A percentile compares a stretch with the other conserved stretches of the same genome.
Evolutionary conservation across 345 rosid species (phyloP).

Genomic region (Gynandropsis gynandra): DNA sequence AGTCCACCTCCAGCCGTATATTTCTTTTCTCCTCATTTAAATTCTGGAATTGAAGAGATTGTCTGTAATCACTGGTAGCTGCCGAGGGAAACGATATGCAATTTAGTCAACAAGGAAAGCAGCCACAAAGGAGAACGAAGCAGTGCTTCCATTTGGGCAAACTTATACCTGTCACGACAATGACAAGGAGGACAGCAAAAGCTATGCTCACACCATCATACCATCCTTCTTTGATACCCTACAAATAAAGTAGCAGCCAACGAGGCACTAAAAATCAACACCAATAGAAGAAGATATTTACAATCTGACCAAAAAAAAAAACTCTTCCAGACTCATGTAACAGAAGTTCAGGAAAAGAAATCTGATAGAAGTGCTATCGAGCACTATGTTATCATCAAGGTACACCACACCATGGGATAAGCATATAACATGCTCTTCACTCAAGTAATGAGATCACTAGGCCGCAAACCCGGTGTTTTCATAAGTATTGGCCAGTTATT

Average conservation of each 20-base stretch:
- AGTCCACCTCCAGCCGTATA: slow-evolving; percentile 74
- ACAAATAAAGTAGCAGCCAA: slow-evolving; percentile 11
- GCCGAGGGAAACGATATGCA: slow-evolving; percentile 18
- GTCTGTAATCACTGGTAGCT: slow-evolving; percentile 96
- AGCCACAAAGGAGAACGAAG: slow-evolving; percentile 6
- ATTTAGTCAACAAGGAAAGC: slow-evolving; percentile 7
- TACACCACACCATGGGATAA: slow-evolving; percentile 8
- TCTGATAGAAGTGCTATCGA: slow-evolving; percentile 3
- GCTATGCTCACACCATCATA: slow-evolving; percentile 97
- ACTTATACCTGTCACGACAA: slow-evolving; percentile 77
- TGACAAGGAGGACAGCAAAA: slow-evolving; percentile 88
- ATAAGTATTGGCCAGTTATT: slow-evolving; percentile 1
- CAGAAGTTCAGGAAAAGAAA: slow-evolving; percentile 11
- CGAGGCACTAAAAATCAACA: slow-evolving; percentile 19
- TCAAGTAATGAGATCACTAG: neutral
- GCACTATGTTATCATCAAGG: slow-evolving; percentile 9
- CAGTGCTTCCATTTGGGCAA: slow-evolving; percentile 6
- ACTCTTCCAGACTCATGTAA: slow-evolving; percentile 9
- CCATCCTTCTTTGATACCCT: slow-evolving; percentile 94
- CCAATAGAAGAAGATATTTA: neutral
- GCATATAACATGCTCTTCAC: neutral
- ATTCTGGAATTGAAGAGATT: slow-evolving; percentile 96
- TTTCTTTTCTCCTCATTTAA: slow-evolving; percentile 92
- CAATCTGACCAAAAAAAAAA: neutral
- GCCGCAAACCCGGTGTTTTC: neutral